phyloP scores from a whole-genome alignment of 345 rosid genomes.

The Lagerstroemia speciosa region DNA sequence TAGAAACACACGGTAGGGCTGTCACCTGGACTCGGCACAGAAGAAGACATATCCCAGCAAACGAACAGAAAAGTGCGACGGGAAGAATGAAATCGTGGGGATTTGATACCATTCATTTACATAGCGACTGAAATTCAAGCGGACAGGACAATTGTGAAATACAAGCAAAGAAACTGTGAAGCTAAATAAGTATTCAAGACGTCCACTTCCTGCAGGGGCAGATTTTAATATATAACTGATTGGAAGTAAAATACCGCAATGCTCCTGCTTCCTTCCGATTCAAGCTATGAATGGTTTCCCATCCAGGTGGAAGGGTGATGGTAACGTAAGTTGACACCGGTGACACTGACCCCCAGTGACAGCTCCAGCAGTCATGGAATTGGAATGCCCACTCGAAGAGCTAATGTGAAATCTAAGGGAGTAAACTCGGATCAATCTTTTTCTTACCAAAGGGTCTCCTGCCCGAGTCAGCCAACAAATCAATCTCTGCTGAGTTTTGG shows the following conservation, averaged over 20 bases:
- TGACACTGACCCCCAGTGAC: neutral
- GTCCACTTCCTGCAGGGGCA: neutral
- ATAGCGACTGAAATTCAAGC: neutral
- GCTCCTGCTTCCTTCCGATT: neutral
- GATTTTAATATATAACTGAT: neutral
- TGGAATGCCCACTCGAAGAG: neutral
- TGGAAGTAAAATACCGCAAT: neutral
- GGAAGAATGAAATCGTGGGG: neutral
- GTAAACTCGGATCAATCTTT: too few relatives aligned
- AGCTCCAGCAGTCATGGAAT: neutral
- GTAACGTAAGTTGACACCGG: neutral
- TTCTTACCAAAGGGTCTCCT: neutral
- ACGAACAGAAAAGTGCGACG: neutral
- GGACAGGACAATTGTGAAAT: neutral
- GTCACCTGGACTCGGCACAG: neutral
- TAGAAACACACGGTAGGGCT: too few relatives aligned
- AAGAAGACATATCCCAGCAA: neutral
- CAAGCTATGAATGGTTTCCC: neutral
- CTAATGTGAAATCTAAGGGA: neutral
- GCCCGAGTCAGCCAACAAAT: neutral
- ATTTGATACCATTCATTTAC: constrained; percentile 1
- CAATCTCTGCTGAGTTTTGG: neutral
- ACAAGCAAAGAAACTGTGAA: neutral
- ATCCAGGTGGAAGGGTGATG: neutral
- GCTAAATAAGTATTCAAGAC: neutral